A percentile compares a stretch with the other conserved stretches of the same genome.
Evolutionary conservation across 176 grass and related monocot genomes (phyloP).

Genomic region (Rhynchospora breviuscula): DNA sequence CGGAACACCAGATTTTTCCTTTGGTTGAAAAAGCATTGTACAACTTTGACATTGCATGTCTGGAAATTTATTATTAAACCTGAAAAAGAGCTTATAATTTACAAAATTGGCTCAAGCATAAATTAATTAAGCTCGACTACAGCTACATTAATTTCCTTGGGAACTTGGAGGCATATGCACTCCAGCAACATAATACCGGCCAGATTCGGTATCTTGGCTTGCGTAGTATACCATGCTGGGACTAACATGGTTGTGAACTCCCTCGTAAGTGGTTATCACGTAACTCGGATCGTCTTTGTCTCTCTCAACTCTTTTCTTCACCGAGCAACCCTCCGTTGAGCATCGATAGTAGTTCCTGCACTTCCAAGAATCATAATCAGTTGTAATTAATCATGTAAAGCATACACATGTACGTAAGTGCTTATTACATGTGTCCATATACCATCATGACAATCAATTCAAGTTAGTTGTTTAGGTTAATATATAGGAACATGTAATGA

Average conservation of each 20-base stretch:
- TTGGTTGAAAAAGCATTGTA: neutral
- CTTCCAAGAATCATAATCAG: too few species aligned
- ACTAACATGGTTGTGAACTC: constrained; percentile 68
- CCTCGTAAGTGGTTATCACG: constrained; percentile 81
- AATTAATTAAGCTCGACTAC: neutral
- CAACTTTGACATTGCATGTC: neutral
- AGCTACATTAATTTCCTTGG: constrained; percentile 6
- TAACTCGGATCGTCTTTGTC: constrained; percentile 64
- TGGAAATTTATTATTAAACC: neutral
- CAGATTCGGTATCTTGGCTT: constrained; percentile 48
- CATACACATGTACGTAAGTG: neutral
- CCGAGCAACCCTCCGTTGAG: constrained; percentile 72
- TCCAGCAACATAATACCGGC: constrained; percentile 72
- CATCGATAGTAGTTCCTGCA: constrained; percentile 92
- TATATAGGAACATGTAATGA: neutral
- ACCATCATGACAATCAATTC: neutral
- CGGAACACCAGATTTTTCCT: neutral
- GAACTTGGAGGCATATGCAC: constrained; percentile 24
- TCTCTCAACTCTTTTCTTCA: constrained; percentile 96
- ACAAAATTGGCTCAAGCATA: neutral
- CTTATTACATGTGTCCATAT: neutral
- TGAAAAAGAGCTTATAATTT: neutral
- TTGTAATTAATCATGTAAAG: neutral
- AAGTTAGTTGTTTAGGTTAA: neutral
- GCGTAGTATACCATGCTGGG: constrained; percentile 64